Evolutionary conservation across 805 yeast genomes (phyloP).

Genomic region (Pichia ethanolica): DNA sequence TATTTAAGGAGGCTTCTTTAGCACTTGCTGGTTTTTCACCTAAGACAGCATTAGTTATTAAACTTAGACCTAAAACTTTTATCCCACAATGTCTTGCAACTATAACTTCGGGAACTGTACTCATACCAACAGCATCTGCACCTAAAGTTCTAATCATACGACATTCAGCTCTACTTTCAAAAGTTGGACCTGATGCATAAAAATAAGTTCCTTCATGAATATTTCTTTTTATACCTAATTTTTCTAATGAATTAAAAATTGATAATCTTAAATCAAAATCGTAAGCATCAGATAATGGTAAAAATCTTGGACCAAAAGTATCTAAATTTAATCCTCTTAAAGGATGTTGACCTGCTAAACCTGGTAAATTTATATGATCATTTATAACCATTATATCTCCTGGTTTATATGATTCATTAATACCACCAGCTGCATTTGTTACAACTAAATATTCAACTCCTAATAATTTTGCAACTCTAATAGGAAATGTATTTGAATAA

Average conservation of each 20-base stretch:
- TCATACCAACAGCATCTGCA: slow-evolving; percentile 96
- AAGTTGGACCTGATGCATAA: slow-evolving; percentile 89
- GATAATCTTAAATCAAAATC: slow-evolving; percentile 61
- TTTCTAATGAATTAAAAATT: slow-evolving; percentile 48
- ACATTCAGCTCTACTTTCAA: slow-evolving; percentile 90
- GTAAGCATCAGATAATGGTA: slow-evolving; percentile 85
- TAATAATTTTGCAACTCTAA: slow-evolving; percentile 62
- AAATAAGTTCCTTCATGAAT: slow-evolving; percentile 84
- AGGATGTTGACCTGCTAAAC: slow-evolving; percentile 83
- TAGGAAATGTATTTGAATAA: slow-evolving; percentile 75
- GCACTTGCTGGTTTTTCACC: slow-evolving; percentile 63
- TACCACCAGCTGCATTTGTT: slow-evolving; percentile 97
- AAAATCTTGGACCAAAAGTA: slow-evolving; percentile 77
- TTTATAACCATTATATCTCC: slow-evolving; percentile 88
- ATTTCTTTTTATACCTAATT: slow-evolving; percentile 40
- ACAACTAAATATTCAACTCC: slow-evolving; percentile 61
- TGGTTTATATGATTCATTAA: slow-evolving; percentile 55
- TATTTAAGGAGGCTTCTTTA: slow-evolving; percentile 32
- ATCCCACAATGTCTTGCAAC: slow-evolving; percentile 86
- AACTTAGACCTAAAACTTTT: slow-evolving; percentile 73
- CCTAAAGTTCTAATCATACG: slow-evolving; percentile 64
- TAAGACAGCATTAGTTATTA: slow-evolving; percentile 81
- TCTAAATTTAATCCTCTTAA: slow-evolving; percentile 81
- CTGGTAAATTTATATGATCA: slow-evolving; percentile 89
- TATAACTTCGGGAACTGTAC: slow-evolving; percentile 93